Evolutionary conservation across 306 rosid genomes (phyloP), one percentile per base, ranked within the genome.

Genomic region (Sicyos baderoa): DNA sequence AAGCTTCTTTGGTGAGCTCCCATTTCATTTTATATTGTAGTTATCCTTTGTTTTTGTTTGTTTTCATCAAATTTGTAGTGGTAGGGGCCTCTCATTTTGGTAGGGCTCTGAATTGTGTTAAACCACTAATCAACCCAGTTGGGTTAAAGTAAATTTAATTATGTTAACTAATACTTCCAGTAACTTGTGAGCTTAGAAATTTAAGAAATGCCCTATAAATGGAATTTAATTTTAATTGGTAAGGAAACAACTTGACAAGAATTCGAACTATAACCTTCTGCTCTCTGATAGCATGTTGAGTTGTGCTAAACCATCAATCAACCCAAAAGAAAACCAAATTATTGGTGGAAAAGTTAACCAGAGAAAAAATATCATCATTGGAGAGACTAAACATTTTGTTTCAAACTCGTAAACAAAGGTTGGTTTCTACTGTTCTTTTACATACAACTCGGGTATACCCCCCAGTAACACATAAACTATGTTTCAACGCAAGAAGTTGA

Each of bases 401-500:
- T 59, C 66, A 59, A 16, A 7, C 17, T 60, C 67, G 35, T 60
- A 60, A 60, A 60, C 67, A 35, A 60, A 60, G 48, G 67, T 19
- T 60, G 4, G 2, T 7, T 60, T 32, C 45, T 58, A 6, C 29
- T 58, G 21, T 58, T 17, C n/a, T 37, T 37, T 17, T 15, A 25
- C 18, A 40, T 37, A 32, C 51, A 62, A 40, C 68, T 62, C 68
- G 37, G 13, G 48, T 35, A 32, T 32, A 35, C 62, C 62, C 22
- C 45, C 65, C 42, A 35, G 45, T 40, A 29, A 12, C 50, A 37
- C 49, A 10, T 17, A 1, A 4, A n/a, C 44, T 27, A 40, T 21
- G 44, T 63, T 63, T 62, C 68, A 62, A 62, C 50, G 37, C n/a
- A 27, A 59, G 2, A 62, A 62, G 68, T 62, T 40, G 52, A 40